Base-by-base conservation (phyloP, 2,329 filamentous ascomycete genomes). In the Epichloe baconii region DNA sequence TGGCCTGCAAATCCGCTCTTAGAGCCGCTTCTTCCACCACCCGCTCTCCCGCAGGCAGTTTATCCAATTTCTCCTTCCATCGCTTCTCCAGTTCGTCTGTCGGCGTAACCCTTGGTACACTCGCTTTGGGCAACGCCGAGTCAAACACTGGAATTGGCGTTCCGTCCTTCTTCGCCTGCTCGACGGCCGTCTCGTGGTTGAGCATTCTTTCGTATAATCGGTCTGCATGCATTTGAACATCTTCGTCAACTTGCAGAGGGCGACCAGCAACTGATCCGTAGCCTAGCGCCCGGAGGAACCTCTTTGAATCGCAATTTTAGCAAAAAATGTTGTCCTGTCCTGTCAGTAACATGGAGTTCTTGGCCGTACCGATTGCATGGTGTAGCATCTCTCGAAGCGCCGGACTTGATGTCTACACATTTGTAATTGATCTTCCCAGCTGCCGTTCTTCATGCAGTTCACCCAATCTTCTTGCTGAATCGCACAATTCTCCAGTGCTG, bases 181-280 rank as follows among this genome's bases (percentile, higher is more conserved):
- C 80, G n/a, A 86, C 80, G 55, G 77, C 78, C 19, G 73, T 74
- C 68, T 98, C 91, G 64, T 95, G 88, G 54, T 80, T 77, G 38
- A 95, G 68, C 83, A 97, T 88, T 59, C 85, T 81, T 61, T 91
- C 86, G 68, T 89, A 98, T 41, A 98, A 75, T 56, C 80, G 80
- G 70, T 98, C 93, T 53, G 91, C 91, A 66, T 96, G 90, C 83
- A 97, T 88, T 68, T 97, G 93, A 55, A 98, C 88, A 58, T 85
- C 80, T 65, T 96, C 90, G 60, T 95, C 86, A 48, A 86, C 77
- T 34, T 82, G 76, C 0, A 76, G 70, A 8, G 83, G 72, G 21
- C 82, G 78, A 44, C 85, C 78, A 55, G 79, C 72, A 26, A 79
- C 80, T 7, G 80, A 79, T 36, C 94, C 77, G 64, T 96, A 97